phyloP scores from a whole-genome alignment of 106 monocot species.

The Platanthera guangdongensis region DNA sequence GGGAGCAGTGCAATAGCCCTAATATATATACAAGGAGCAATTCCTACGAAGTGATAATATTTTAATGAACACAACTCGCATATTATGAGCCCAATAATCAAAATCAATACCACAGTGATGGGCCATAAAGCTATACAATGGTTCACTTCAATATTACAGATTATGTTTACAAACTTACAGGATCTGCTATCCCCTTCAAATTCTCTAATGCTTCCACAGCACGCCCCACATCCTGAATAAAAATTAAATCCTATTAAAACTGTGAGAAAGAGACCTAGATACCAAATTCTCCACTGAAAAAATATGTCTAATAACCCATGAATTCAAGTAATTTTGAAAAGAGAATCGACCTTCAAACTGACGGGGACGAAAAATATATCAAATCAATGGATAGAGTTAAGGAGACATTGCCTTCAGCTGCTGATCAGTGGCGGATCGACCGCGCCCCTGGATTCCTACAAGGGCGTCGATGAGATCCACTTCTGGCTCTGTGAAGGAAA shows the following conservation, averaged over 20 bases:
- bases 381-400: background rate
- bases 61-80: too few species aligned
- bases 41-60: background rate
- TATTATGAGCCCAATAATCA: too few species aligned
- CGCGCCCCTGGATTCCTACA: slow-evolving; percentile 68
- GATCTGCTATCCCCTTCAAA: slow-evolving; percentile 54
- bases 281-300: background rate
- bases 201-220: slow-evolving; percentile 57
- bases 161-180: slow-evolving; percentile 34
- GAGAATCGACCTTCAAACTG: too few species aligned
- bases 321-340: too few species aligned
- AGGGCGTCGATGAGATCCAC: slow-evolving; percentile 51
- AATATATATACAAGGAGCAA: background rate
- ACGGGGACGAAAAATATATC: background rate
- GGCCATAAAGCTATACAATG: background rate
- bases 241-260: background rate
- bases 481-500: slow-evolving; percentile 50
- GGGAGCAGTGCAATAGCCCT: background rate
- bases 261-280: background rate
- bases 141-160: background rate
- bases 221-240: slow-evolving; percentile 56
- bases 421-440: slow-evolving; percentile 39
- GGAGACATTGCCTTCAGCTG: slow-evolving; percentile 43
- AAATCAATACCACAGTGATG: background rate
- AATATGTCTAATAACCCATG: too few species aligned